Percentiles rank a stretch among this genome's conserved stretches.
Evolutionary conservation across 1,139 yeast genomes (phyloP).

Genomic region (Geotrichum carabidarum): DNA sequence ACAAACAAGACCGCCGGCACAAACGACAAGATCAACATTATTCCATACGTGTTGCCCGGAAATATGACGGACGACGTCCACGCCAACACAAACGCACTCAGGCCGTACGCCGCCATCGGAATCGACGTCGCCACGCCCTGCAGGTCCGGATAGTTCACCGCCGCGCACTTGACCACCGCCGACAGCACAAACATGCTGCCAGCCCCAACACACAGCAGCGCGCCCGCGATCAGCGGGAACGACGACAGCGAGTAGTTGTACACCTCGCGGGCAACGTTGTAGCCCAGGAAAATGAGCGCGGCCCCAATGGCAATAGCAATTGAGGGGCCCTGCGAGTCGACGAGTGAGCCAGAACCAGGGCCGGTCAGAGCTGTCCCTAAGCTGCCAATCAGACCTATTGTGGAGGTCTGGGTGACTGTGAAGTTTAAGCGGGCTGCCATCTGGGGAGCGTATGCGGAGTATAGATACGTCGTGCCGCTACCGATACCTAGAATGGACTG

Average conservation of each 20-base stretch:
- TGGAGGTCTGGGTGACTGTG: conserved; percentile 51
- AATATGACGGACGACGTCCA: conserved; percentile 32
- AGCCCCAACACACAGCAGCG: conserved; percentile 36
- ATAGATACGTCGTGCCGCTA: conserved; percentile 58
- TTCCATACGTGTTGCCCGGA: conserved; percentile 34
- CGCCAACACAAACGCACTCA: conserved; percentile 40
- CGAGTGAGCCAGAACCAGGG: conserved; percentile 55
- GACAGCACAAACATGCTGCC: conserved; percentile 40
- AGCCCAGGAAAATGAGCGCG: conserved; percentile 32
- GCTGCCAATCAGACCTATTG: conserved; percentile 56
- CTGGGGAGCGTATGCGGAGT: conserved; percentile 63
- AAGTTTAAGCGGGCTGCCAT: conserved; percentile 49
- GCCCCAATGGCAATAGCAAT: conserved; percentile 34
- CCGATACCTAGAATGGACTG: conserved; percentile 9
- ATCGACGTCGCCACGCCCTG: conserved; percentile 42
- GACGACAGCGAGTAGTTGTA: conserved; percentile 26
- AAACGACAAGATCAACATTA: conserved; percentile 34
- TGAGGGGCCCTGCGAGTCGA: conserved; percentile 54
- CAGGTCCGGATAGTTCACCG: conserved; percentile 38
- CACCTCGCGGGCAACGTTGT: conserved; percentile 30
- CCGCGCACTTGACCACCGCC: conserved; percentile 43
- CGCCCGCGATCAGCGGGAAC: conserved; percentile 30
- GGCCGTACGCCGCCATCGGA: conserved; percentile 44
- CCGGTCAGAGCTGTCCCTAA: conserved; percentile 57
- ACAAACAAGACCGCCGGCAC: conserved; percentile 33